These are phyloP conservation scores for Zangia roseola DNA, from an alignment of 768 basidiomycete genomes.

Conservation along the genomic window DNA sequence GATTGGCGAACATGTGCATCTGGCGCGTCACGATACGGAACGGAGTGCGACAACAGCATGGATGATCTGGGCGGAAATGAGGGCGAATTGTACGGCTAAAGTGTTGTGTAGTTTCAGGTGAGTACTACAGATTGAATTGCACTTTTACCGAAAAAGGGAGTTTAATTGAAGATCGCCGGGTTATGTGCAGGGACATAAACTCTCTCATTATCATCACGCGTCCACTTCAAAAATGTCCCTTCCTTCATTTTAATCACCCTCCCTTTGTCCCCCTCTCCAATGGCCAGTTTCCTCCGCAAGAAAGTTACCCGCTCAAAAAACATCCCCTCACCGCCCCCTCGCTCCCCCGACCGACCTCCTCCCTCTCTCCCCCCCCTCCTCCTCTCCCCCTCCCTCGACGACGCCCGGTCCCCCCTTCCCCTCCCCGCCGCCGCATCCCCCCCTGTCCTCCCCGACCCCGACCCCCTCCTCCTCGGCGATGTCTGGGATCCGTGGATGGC, in stretches of 20 bases:
- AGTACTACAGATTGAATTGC: too few species aligned
- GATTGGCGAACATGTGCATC: slow-evolving; percentile 19
- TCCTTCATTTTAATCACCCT: slow-evolving; percentile 8
- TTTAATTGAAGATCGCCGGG: slow-evolving; percentile 22
- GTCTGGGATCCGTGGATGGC: slow-evolving; percentile 28
- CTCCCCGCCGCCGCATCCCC: slow-evolving; percentile 20
- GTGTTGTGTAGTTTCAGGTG: too few species aligned
- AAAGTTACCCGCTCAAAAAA: slow-evolving; percentile 33
- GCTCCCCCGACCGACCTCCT: slow-evolving; percentile 10
- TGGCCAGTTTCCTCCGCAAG: slow-evolving; percentile 60
- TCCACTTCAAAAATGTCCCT: slow-evolving; percentile 3
- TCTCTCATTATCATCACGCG: slow-evolving; percentile 1
- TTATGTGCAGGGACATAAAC: slow-evolving; percentile 4
- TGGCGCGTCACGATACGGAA: slow-evolving; percentile 10
- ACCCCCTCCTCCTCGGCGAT: background rate
- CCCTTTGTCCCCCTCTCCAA: slow-evolving; percentile 12
- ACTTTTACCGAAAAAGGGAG: slow-evolving; percentile 15
- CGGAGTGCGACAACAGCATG: slow-evolving; percentile 15
- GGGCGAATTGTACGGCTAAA: too few species aligned
- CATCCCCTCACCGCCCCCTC: background rate
- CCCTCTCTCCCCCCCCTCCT: slow-evolving; percentile 42
- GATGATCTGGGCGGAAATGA: slow-evolving; percentile 17
- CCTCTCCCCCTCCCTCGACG: slow-evolving; percentile 35
- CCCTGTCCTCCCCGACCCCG: slow-evolving; percentile 1
- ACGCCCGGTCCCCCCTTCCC: slow-evolving; percentile 14